phyloP scores from a whole-genome alignment of 1,284 basidiomycete genomes.

The Athelia sp. region DNA sequence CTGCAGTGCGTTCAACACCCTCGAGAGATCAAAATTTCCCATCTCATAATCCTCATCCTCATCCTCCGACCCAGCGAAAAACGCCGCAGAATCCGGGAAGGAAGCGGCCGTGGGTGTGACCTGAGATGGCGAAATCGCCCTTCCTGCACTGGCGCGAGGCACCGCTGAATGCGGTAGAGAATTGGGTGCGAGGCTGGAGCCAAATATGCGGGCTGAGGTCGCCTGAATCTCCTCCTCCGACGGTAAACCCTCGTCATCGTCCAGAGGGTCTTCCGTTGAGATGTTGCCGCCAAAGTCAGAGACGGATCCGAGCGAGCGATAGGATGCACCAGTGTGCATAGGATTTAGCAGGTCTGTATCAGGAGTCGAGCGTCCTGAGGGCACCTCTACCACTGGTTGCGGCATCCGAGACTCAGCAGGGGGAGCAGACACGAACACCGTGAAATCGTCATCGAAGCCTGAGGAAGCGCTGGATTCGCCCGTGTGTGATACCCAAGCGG shows the following conservation, averaged over 20 bases:
- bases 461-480: conserved; percentile 13
- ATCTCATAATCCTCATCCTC: conserved; percentile 29
- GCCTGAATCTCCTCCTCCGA: conserved; percentile 46
- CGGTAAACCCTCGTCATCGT: conserved; percentile 41
- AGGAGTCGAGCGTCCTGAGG: conserved; percentile 16
- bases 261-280: conserved; percentile 15
- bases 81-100: background rate
- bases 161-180: conserved; percentile 2
- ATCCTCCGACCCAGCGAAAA: conserved; percentile 4
- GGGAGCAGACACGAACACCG: conserved; percentile 62
- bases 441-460: conserved; percentile 77
- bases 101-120: conserved; percentile 1
- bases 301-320: conserved; percentile 43
- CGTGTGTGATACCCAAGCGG: background rate
- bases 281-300: conserved; percentile 36
- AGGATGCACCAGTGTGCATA: conserved; percentile 33
- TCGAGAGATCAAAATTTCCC: conserved; percentile 56
- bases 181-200: conserved; percentile 15
- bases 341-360: conserved; percentile 17
- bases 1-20: conserved; percentile 58
- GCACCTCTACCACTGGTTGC: conserved; percentile 3
- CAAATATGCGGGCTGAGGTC: conserved; percentile 54
- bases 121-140: conserved; percentile 1
- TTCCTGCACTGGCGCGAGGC: conserved; percentile 4
- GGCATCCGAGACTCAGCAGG: conserved; percentile 8